Evolutionary conservation across 305 asterid genomes (phyloP), one percentile per base, ranked within the genome.

Genomic region (Rubia tinctorum): DNA sequence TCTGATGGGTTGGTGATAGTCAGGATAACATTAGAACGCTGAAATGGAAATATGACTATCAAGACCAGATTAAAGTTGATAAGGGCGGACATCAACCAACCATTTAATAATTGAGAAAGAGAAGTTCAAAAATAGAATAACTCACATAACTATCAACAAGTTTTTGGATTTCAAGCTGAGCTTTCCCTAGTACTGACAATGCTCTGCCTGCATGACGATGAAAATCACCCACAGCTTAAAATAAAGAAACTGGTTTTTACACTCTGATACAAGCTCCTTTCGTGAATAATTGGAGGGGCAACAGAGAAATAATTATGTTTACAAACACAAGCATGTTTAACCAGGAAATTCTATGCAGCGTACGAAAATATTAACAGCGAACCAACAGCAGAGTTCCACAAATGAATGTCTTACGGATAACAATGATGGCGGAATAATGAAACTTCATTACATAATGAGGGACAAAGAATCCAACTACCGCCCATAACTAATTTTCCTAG

Each of bases 1-100:
- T 94, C 99, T 60, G 97, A 94, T 63, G 99, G 99, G 76, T 90
- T 91, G 45, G 97, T 91, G 42, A 94, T 87, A 62, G 99, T 94
- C 85, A 86, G 78, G 78, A 91, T 83, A 64, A 91, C 85, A 82
- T 88, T 91, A 77, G 92, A 75, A 39, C 97, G 92, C 99, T 94
- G 97, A 70, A 78, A 85, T 72, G 60, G 53, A 78, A 72, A 86
- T 72, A 77, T 62, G 34, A 83, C 58, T 20, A 83, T 86, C 75
- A 86, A 14, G 61, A 83, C 71, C 84, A 69, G 71, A 68, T 68
- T 73, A 42, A 67, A 71, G 68, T 34, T 61, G 30, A 44, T 20
- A 13, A 53, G 39, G 23, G 55, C 44, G 61, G 53, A 27, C 37
- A 61, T 69, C 51, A 64, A 43, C 65, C 18, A 40, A 9, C 23